These are phyloP conservation scores for Hamigera avellanea DNA, from an alignment of 495 filamentous ascomycete genomes.

Conservation along the genomic window DNA sequence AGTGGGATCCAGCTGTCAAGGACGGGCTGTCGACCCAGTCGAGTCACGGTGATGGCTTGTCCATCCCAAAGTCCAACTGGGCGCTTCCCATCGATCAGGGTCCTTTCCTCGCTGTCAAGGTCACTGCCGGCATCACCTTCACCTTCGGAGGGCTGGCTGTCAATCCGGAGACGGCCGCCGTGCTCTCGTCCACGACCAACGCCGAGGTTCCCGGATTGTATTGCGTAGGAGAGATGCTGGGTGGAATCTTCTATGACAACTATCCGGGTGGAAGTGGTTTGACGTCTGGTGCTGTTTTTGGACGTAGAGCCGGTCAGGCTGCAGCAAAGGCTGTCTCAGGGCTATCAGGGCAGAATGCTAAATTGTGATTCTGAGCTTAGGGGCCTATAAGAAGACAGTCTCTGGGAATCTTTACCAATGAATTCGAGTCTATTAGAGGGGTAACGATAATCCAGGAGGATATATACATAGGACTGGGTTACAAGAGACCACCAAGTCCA, in stretches of 20 bases:
- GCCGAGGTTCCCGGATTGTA: conserved; percentile 38
- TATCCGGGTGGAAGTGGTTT: conserved; percentile 54
- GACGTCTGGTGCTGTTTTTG: conserved; percentile 47
- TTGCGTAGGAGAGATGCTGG: conserved; percentile 51
- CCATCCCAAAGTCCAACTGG: conserved; percentile 51
- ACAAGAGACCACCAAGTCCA: too few relatives aligned
- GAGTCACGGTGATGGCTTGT: conserved; percentile 10
- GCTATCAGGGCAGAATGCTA: too few relatives aligned
- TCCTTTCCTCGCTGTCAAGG: conserved; percentile 48
- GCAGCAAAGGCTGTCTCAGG: conserved; percentile 14
- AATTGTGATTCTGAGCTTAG: too few relatives aligned
- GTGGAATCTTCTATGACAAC: conserved; percentile 50
- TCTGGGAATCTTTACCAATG: too few relatives aligned
- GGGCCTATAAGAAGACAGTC: too few relatives aligned
- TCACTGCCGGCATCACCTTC: conserved; percentile 51
- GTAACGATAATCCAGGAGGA: too few relatives aligned
- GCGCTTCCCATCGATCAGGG: conserved; percentile 40
- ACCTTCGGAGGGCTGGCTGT: conserved; percentile 52
- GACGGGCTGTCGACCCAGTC: conserved; percentile 48
- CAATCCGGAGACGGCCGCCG: conserved; percentile 31
- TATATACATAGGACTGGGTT: too few relatives aligned
- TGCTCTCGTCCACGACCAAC: conserved; percentile 32
- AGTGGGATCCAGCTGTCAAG: conserved; percentile 42
- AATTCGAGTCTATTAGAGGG: too few relatives aligned
- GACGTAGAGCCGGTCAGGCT: conserved; percentile 35